Evolutionary conservation across 1,139 yeast species (phyloP).

Genomic region (Nadsonia commutata): DNA sequence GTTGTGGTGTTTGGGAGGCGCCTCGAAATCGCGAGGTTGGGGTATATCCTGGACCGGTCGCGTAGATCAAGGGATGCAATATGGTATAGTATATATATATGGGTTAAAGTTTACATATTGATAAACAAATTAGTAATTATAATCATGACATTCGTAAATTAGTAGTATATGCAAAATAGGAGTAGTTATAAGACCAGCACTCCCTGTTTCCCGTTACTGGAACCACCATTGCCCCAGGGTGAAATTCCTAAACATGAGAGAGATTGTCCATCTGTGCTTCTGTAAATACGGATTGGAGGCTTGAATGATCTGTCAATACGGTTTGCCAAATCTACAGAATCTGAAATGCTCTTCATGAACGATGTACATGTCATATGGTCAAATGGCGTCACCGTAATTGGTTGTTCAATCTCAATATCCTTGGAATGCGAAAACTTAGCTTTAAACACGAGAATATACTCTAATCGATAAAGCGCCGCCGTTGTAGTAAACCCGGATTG

Average conservation of each 20-base stretch:
- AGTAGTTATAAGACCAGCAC: background rate
- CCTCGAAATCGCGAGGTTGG: background rate
- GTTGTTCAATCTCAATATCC: conserved; percentile 25
- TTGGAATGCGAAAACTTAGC: conserved; percentile 26
- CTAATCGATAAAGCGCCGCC: conserved; percentile 23
- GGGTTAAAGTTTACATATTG: background rate
- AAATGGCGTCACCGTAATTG: conserved; percentile 25
- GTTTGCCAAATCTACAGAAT: conserved; percentile 21
- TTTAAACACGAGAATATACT: conserved; percentile 21
- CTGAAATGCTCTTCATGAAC: conserved; percentile 22
- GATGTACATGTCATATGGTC: conserved; percentile 25
- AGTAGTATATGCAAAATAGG: background rate
- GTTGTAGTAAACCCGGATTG: conserved; percentile 24
- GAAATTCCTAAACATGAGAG: conserved; percentile 5
- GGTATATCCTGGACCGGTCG: background rate
- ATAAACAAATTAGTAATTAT: too few relatives aligned
- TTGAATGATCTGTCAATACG: conserved; percentile 26
- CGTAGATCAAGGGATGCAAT: background rate
- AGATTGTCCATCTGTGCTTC: conserved; percentile 2
- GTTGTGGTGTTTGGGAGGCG: too few relatives aligned
- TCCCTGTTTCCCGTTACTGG: background rate
- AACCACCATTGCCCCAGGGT: conserved; percentile 2
- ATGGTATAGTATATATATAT: background rate
- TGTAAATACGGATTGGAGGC: conserved; percentile 3
- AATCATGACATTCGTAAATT: background rate